Base-by-base conservation (phyloP, 2,329 filamentous ascomycete species). In the Cladosporium sphaerospermum region DNA sequence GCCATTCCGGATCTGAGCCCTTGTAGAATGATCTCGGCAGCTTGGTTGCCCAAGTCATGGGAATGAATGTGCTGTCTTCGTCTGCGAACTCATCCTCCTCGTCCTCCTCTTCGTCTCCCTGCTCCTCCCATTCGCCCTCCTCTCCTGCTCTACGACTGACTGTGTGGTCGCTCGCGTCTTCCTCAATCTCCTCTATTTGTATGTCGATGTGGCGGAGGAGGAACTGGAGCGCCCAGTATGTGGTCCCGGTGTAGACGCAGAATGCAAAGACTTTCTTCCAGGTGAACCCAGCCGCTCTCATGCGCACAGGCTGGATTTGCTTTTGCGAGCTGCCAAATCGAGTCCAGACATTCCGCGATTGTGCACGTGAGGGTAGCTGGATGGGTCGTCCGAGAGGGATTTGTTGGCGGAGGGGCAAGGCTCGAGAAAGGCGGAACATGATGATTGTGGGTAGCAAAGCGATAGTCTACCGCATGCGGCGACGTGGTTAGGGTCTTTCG, bases 1-100 rank as follows among this genome's bases (percentile, higher is more conserved):
- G 72, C 77, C 76, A 78, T 57, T 79, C 77, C 3, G 76, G 75
- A 67, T 79, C 77, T n/a, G 70, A 73, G 19, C 73, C 74, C 59
- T 69, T 74, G 64, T 77, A 79, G 54, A 66, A 77, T 3, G 65
- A 69, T 34, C 64, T 61, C 3, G 69, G 71, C 52, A 69, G 60
- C 53, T 70, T 67, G 46, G 64, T 71, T n/a, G 74, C 67, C 59
- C 73, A 71, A 5, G 74, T 74, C 19, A 78, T 65, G 18, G 77
- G 75, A 28, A 79, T 70, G 64, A 79, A 79, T 13, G 74, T 55
- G 11, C 70, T 62, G 46, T 68, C 66, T 18, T 71, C 68, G 42
- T 63, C 64, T 18, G 61, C 63, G 51, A 59, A 68, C 41, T 58
- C 65, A 2, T 64, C 62, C 1, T 66, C 67, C 2, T 66, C 65